Base-by-base conservation (phyloP, 179 eudicot genomes). In the Silene coronaria region DNA sequence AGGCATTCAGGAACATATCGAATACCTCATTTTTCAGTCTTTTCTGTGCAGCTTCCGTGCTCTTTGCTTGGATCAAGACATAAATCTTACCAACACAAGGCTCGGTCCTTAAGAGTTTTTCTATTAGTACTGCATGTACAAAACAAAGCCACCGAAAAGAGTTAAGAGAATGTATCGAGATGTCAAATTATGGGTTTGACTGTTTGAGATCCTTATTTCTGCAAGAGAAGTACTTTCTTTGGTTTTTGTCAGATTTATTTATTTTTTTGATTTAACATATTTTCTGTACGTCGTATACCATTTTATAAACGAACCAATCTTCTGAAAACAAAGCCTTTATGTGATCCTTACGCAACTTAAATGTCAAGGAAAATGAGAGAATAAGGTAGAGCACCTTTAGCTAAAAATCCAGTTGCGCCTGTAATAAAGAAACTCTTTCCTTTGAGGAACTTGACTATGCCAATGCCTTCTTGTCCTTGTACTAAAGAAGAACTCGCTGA, bases 361-460 rank as follows among this genome's bases (percentile, higher is more conserved):
- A 24, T 13, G 8, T 17, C 17, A 48, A 22, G 75, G 32, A 63
- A 26, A 55, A 26, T 59, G 74, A 71, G 26, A 63, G 62, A 2
- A n/a, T 48, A 64, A 32, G 16, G 57, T 63, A 7, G 71, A 32
- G 32, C 81, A 91, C 99, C 99, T 92, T 95, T 95, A 58, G 97
- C 99, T 70, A 92, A 68, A 75, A 95, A 95, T 2, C 97, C 97
- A 73, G 99, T 95, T 75, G 92, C 95, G 61, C 99, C 99, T 51
- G 99, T 95, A 67, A 95, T 76, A 67, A 95, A 86, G 72, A 92
- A 88, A 32, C 78, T 53, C 72, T 95, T 95, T 30, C 96, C 99
- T 53, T 80, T 76, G 3, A 95, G 90, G 71, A 88, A 89, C 78
- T 87, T 84, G 75, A 84, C 82, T 79, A 92, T 95, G 30, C 99